Base-by-base conservation (phyloP, 2,329 filamentous ascomycete species). In the Dryadomyces sulphureus region DNA sequence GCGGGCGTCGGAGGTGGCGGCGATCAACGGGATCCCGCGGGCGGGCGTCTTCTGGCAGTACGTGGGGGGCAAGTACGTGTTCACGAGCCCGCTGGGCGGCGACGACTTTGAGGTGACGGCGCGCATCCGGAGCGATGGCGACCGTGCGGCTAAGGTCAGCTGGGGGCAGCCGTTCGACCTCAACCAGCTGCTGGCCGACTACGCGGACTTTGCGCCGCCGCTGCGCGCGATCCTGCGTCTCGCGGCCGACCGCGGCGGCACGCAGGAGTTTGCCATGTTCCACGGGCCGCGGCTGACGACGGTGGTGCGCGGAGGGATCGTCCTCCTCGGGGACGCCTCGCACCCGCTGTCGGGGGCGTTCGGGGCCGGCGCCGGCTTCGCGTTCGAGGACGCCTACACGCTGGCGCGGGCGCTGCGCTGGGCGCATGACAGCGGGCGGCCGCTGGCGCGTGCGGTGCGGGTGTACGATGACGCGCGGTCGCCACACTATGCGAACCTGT, bases 271-370 rank as follows among this genome's bases (percentile, higher is more conserved):
- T 45, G 54, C 54, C 8, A 48, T 58, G 7, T 62, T 63, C 43
- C 55, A 54, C 0, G 59, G 57, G 0, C 55, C 55, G 1, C 52
- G 60, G 1, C 53, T 64, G 2, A 54, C 56, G 5, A 53, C 48
- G 4, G 53, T 59, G 3, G 54, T 59, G 9, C 43, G 49, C 2
- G 57, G 58, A 7, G 60, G 67, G 6, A 65, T 69, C 25, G 60
- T 59, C 3, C 55, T 71, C 2, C 64, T 73, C 17, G 70, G 70
- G 6, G 69, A 73, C 50, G 62, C 68, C 2, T 69, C 70, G 6
- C 70, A 73, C 52, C 64, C 68, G 1, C 68, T 70, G 9, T 52
- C 49, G 8, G 52, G 50, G 2, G 50, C 50, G 0, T 54, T 54
- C 32, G 52, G 52, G 0, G 50, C 52, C 0, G 52, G 52, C 3